Base-by-base conservation (phyloP, 2,329 filamentous ascomycete genomes). In the Drechslerella dactyloides region DNA sequence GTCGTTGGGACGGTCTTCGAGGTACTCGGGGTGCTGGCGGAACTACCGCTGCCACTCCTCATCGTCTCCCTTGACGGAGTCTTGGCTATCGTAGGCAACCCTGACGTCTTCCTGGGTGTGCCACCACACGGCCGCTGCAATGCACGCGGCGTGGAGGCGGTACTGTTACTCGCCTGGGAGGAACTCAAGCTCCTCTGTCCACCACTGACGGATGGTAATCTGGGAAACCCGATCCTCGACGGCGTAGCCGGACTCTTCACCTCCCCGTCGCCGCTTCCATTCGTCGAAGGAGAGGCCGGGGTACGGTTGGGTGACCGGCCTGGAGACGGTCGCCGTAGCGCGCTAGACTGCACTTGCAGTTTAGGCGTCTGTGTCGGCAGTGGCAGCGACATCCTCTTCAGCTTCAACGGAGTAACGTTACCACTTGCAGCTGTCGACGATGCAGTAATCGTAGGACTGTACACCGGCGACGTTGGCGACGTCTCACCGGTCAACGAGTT, bases 61-160 rank as follows among this genome's bases (percentile, higher is more conserved):
- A 56, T 37, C 21, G 51, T 19, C 15, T 70, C 59, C 30, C 48
- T 59, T 2, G 61, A 58, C 17, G 66, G 66, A 1, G 66, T 64
- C 30, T 59, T 70, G 1, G 53, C 63, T 17, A 70, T 62, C 8
- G 53, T 64, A 2, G 66, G 66, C 7, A 70, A 46, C 1, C 66
- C 66, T 15, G 66, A 70, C 1, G 53, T 19, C 8, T 51, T 51
- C 24, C 61, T 64, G 3, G 48, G 42, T 30, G 62, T 44, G 23
- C 50, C 42, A n/a, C 58, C 51, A 44, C 40, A n/a, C 19, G 57
- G 57, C 5, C 44, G 52, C 7, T 58, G 53, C 19, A 64, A 11
- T 4, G 53, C 42, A 23, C 58, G 35, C 7, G 65, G 58, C 23
- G 58, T 33, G 54, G 27, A 35, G 54, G 46, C 10, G 21, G 46